Base-by-base conservation (phyloP, 352 stramenopile genomes). In the Phytophthora megakarya region DNA sequence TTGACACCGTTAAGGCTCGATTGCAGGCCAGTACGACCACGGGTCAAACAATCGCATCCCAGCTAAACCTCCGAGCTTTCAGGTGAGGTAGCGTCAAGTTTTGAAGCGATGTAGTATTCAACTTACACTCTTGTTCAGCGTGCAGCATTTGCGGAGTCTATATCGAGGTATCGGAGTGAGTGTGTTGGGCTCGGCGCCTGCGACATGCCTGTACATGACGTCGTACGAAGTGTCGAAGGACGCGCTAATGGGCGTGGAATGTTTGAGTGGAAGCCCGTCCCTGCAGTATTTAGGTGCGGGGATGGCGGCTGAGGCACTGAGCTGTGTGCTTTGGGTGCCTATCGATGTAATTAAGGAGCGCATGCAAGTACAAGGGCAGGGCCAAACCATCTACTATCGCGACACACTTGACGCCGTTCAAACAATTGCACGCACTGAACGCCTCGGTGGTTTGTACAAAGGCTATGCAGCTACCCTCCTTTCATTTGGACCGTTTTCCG, bases 311-410 rank as follows among this genome's bases (percentile, higher is more conserved):
- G 86, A 95, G 55, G 80, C 84, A 15, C 28, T 92, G 16, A 92
- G 93, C 56, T 99, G 97, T 66, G 84, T 99, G 28, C 76, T 99
- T 18, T 99, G 97, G 81, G 96, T 99, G n/a, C 97, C 97, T n/a
- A 96, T 99, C 26, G 97, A 99, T 67, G 97, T 99, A 32, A 88
- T 99, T 30, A 99, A 99, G 68, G 97, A 99, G 76, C 87, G 97
- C 55, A 90, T 99, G 81, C 97, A 99, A 86, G 92, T 99, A 23
- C 96, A 98, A 67, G 60, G 56, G 13, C 59, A 73, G 2, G 39
- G 11, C 1, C 38, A 40, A 23, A 73, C 74, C 44, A 50, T 84
- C 28, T 95, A 96, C 58, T 99, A 99, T 63, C 89, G 86, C 59
- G 94, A 91, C 33, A 98, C 88, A 37, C 70, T 80, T 35, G 87